Conservation (phyloP, 2,329 filamentous ascomycete genomes). For the Pochonia chlamydosporia region DNA sequence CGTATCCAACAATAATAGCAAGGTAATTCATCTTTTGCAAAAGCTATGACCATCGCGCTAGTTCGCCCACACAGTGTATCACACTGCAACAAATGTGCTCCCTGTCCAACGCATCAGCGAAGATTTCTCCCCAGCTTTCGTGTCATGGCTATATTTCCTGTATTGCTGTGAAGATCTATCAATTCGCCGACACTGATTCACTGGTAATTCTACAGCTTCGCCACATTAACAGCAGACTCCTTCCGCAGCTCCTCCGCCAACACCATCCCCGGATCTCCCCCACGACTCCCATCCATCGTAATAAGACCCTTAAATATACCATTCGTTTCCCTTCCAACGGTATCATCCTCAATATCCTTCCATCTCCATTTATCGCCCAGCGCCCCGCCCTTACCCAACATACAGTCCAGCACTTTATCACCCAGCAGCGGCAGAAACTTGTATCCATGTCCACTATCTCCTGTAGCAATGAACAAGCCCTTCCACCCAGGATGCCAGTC, state of each 20-base stretch:
- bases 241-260: slow-evolving; percentile 36
- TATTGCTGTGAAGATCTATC: too few species aligned
- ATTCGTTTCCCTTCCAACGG: slow-evolving; percentile 25
- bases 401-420: slow-evolving; percentile 52
- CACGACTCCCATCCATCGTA: slow-evolving; percentile 49
- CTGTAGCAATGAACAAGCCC: slow-evolving; percentile 55
- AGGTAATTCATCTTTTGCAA: too few species aligned
- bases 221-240: not conserved
- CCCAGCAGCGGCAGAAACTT: slow-evolving; percentile 65
- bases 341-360: slow-evolving; percentile 47
- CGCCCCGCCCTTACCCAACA: slow-evolving; percentile 40
- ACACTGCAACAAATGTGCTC: too few species aligned
- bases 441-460: slow-evolving; percentile 60
- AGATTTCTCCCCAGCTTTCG: too few species aligned
- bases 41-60: too few species aligned
- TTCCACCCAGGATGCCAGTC: slow-evolving; percentile 60
- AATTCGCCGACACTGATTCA: too few species aligned
- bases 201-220: not conserved
- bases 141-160: too few species aligned
- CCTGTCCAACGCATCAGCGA: too few species aligned
- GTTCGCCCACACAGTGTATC: too few species aligned
- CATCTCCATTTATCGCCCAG: slow-evolving; percentile 57
- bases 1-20: too few species aligned
- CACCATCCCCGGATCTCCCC: slow-evolving; percentile 39
- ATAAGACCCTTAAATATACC: slow-evolving; percentile 33